phyloP scores from a whole-genome alignment of 441 rosid species.

The Bocquillonia castaneifolia region DNA sequence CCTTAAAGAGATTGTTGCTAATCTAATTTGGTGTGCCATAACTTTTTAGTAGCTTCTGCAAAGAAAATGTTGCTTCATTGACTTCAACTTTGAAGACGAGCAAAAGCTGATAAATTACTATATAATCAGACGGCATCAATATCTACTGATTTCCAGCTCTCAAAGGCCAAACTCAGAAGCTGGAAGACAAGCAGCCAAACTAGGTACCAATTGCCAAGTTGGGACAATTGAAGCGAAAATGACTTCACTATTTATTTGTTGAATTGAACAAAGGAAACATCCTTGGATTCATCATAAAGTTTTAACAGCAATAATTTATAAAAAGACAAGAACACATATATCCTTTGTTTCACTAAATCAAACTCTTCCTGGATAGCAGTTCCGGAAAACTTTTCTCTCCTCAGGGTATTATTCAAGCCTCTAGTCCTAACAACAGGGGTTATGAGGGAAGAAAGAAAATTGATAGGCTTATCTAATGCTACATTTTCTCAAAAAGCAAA shows the following conservation, averaged over 20 bases:
- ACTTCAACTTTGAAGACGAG: no score
- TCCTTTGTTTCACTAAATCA: slow-evolving; percentile 1
- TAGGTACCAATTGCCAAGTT: no score
- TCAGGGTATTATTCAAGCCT: slow-evolving; percentile 34
- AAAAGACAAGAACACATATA: slow-evolving; percentile 10
- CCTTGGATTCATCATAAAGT: not conserved
- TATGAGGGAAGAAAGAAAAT: slow-evolving; percentile 10
- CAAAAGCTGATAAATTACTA: no score
- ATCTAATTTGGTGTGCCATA: no score
- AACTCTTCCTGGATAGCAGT: slow-evolving; percentile 1
- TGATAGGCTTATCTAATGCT: slow-evolving; percentile 17
- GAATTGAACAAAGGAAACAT: no score
- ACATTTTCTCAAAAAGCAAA: slow-evolving; percentile 20
- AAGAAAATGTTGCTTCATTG: no score
- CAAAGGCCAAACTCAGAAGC: no score
- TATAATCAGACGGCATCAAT: no score
- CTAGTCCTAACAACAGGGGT: not conserved
- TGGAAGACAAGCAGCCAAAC: no score
- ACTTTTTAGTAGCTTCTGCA: no score
- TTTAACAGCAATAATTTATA: not conserved
- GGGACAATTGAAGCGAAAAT: not conserved
- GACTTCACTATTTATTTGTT: not conserved
- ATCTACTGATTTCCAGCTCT: no score
- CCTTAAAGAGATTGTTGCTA: not conserved
- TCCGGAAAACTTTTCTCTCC: slow-evolving; percentile 4